Percentiles rank a stretch among this genome's conserved stretches.
Evolutionary conservation across 305 asterid species (phyloP).

Genomic region (Plantago lanceolata): DNA sequence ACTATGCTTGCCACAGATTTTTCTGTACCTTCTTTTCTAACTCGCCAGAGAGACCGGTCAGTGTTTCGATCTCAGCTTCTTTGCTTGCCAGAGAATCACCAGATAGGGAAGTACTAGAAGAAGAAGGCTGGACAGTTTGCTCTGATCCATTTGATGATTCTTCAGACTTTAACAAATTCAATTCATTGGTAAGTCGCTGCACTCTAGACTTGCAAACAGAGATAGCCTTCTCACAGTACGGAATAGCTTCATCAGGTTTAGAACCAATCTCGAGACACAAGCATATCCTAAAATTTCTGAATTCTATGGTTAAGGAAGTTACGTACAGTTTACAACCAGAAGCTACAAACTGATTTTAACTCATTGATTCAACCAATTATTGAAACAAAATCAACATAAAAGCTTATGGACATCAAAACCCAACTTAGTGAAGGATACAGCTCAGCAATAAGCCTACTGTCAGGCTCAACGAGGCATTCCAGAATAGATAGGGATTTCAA

Average conservation of each 20-base stretch:
- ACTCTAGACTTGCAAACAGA: conserved; percentile 68
- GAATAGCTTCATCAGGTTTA: conserved; percentile 77
- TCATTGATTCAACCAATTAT: background rate
- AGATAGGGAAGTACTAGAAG: conserved; percentile 36
- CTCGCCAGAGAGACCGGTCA: conserved; percentile 59
- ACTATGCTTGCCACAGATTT: too few relatives aligned
- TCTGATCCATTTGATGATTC: conserved; percentile 25
- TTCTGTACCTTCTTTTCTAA: conserved; percentile 91
- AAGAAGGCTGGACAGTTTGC: conserved; percentile 34
- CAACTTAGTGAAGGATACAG: conserved; percentile 64
- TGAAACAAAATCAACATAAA: background rate
- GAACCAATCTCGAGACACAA: conserved; percentile 91
- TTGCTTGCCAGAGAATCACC: conserved; percentile 36
- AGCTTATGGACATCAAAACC: background rate
- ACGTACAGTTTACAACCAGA: too few relatives aligned
- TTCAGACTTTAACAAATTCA: conserved; percentile 27
- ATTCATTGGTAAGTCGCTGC: conserved; percentile 49
- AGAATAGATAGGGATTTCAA: conserved; percentile 71
- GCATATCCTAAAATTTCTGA: conserved; percentile 82
- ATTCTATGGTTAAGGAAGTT: conserved; percentile 35
- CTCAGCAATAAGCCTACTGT: conserved; percentile 79
- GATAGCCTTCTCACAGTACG: conserved; percentile 78
- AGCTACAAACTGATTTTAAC: conserved; percentile 1
- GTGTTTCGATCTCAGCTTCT: conserved; percentile 69
- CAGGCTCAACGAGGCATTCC: conserved; percentile 79